These are phyloP conservation scores for Allantophomopsis lycopodina DNA, from an alignment of 2,329 filamentous ascomycete species.

Conservation along the genomic window DNA sequence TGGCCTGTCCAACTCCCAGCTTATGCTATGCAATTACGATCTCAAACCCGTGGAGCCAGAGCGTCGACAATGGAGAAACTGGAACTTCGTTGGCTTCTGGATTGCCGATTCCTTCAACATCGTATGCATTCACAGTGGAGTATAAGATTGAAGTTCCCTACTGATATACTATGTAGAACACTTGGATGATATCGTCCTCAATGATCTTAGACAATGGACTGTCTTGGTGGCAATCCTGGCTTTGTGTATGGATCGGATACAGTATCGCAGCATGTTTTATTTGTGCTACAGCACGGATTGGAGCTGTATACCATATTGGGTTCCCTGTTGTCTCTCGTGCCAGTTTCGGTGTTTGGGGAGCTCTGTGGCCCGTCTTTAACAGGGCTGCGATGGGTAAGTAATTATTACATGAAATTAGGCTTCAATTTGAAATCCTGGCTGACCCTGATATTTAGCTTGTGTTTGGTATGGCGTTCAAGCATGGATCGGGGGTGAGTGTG, in stretches of 20 bases:
- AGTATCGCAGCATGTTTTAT: constrained; percentile 64
- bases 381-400: constrained; percentile 53
- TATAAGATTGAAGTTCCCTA: no score
- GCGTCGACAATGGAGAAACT: constrained; percentile 70
- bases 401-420: constrained; percentile 34
- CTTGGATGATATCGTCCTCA: constrained; percentile 84
- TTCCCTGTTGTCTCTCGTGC: constrained; percentile 71
- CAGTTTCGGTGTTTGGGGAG: constrained; percentile 82
- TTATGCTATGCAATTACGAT: constrained; percentile 80
- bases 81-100: constrained; percentile 87
- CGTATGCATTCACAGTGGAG: constrained; percentile 18
- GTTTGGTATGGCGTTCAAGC: constrained; percentile 80
- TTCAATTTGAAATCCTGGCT: no score
- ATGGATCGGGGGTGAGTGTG: constrained; percentile 75
- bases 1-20: constrained; percentile 62
- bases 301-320: constrained; percentile 76
- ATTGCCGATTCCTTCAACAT: constrained; percentile 78
- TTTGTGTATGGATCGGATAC: constrained; percentile 84
- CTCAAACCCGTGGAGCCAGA: constrained; percentile 67
- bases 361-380: constrained; percentile 80
- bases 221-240: constrained; percentile 85
- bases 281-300: constrained; percentile 67
- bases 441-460: constrained; percentile 24
- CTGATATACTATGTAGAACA: constrained; percentile 37
- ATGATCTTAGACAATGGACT: constrained; percentile 53